Conservation (phyloP, 2,329 filamentous ascomycete species). For the Hansfordia pulvinata region DNA sequence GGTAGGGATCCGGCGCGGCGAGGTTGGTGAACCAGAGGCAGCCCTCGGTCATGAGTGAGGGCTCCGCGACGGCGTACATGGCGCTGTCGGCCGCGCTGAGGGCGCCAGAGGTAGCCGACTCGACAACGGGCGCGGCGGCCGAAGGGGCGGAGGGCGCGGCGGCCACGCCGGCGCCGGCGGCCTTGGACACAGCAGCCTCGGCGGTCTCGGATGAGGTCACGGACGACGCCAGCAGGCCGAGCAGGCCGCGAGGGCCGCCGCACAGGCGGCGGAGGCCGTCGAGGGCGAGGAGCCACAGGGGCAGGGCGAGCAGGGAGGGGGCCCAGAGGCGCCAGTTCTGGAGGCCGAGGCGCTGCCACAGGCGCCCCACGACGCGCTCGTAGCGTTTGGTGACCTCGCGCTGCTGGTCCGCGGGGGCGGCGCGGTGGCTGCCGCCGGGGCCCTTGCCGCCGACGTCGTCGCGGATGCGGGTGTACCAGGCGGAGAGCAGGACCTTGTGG, state of each 20-base stretch:
- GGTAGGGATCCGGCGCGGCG: conserved; percentile 34
- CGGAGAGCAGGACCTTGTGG: conserved; percentile 17
- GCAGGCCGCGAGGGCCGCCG: conserved; percentile 22
- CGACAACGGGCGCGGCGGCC: conserved; percentile 7
- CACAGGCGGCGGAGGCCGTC: conserved; percentile 35
- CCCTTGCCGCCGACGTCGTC: conserved; percentile 8
- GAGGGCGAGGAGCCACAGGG: conserved; percentile 35
- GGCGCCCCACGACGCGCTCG: conserved; percentile 6
- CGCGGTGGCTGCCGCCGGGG: too few relatives aligned
- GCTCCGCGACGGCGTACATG: conserved; percentile 12
- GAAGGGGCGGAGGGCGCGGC: conserved; percentile 2
- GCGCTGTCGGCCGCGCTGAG: conserved; percentile 11
- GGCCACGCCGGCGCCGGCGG: neutral
- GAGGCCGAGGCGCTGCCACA: conserved; percentile 22
- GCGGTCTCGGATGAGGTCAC: conserved; percentile 1
- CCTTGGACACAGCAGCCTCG: neutral
- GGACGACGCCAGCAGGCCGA: too few relatives aligned
- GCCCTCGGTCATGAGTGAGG: conserved; percentile 32
- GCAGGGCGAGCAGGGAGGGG: conserved; percentile 24
- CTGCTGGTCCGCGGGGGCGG: conserved; percentile 1
- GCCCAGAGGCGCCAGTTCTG: conserved; percentile 32
- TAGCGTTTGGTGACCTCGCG: conserved; percentile 15
- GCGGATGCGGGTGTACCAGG: conserved; percentile 18
- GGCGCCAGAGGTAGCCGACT: conserved; percentile 6
- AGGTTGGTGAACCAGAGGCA: conserved; percentile 43